Evolutionary conservation across 768 basidiomycete genomes (phyloP), one percentile per base, ranked within the genome.

Genomic region (Suillus weaverae): DNA sequence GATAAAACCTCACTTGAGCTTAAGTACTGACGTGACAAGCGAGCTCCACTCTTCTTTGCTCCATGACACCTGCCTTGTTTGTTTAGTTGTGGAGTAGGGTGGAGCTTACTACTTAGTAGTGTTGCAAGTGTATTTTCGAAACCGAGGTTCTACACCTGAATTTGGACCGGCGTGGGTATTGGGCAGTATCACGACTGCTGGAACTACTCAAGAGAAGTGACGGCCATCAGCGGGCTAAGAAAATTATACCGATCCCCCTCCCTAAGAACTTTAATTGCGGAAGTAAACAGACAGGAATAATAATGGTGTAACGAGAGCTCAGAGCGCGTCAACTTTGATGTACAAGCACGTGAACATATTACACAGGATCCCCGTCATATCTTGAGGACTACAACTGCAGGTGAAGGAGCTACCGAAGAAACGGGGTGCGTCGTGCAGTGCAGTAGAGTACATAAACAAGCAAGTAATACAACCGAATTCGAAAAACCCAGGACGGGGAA

Each of bases 191-290:
- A 38, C 10, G 26, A 30, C 56, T 20, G 38, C 26, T 56, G 22
- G 22, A 56, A 56, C n/a, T 38, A 26, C 36, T 38, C 22, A 16
- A 59, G 3, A 22, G 38, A 10, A 38, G 22, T 39, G 36, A 18
- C 35, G 18, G 18, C 56, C 39, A 59, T 59, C 57, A 59, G 18
- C 11, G 30, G 32, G 26, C 30, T 39, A 41, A 59, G 57, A 11
- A 32, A 30, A 13, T 59, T 36, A 5, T 44, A 60, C 60, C 69
- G 66, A 70, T 69, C 62, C 44, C 61, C 65, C 59, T 64, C 60
- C 36, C 33, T 16, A 43, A 59, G 57, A 59, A 59, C 38, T 59
- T 59, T 59, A 59, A 59, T 59, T 41, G 57, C 57, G 57, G 26
- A 26, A 57, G 26, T 20, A 22, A 39, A 57, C 7, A 50, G 50